phyloP scores from a whole-genome alignment of 176 grass and related monocot genomes.

The Hyparrhenia diplandra region DNA sequence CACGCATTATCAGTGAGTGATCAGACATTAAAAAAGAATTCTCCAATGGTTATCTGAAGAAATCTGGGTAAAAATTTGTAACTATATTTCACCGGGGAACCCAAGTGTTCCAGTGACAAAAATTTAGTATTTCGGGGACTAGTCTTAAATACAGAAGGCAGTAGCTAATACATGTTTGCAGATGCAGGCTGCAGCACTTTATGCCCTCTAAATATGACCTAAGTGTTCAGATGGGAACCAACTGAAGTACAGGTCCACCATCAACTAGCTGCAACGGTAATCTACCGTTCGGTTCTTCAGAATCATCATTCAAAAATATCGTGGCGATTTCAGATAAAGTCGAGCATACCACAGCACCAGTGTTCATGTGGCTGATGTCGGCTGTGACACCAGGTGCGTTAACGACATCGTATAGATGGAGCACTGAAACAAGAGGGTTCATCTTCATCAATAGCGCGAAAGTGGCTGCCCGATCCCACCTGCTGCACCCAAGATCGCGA shows the following conservation, averaged over 20 bases:
- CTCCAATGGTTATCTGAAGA: not conserved
- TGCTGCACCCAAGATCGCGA: conserved; percentile 72
- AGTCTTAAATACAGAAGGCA: not conserved
- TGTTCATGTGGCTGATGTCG: conserved; percentile 91
- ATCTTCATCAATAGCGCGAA: conserved; percentile 89
- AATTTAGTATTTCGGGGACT: not conserved
- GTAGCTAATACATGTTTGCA: not conserved
- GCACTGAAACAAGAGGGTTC: conserved; percentile 74
- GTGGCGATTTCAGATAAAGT: not conserved
- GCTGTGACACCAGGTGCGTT: conserved; percentile 84
- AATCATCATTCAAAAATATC: not conserved
- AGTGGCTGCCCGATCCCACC: conserved; percentile 92
- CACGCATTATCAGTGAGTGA: not conserved
- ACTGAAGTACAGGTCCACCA: not conserved
- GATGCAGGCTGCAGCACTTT: not conserved
- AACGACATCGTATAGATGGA: conserved; percentile 90
- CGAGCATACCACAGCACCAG: conserved; percentile 68
- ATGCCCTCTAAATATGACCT: not conserved
- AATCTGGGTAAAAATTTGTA: not conserved
- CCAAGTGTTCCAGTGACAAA: not conserved
- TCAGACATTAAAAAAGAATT: not conserved
- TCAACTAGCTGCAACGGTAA: not conserved
- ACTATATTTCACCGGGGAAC: not conserved
- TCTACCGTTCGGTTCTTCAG: not conserved
- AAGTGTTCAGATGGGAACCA: not conserved